A percentile compares a stretch with the other conserved stretches of the same genome.
These are phyloP conservation scores for Apodospora peruviana DNA, from an alignment of 495 filamentous ascomycete species.

Conservation along the genomic window DNA sequence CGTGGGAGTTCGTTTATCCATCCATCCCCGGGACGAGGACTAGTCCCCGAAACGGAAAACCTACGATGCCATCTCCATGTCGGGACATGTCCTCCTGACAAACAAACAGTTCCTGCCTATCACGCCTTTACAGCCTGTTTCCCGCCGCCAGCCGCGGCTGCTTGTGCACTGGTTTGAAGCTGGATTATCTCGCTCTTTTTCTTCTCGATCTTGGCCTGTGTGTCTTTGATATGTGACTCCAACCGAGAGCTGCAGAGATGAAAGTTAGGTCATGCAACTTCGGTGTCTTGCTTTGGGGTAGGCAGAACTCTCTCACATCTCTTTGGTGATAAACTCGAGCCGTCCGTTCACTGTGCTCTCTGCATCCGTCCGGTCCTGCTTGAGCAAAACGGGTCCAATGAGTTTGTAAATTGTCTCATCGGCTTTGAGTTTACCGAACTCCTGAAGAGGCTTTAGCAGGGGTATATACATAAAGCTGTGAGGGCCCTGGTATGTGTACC, in stretches of 20 bases:
- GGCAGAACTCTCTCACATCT: constrained; percentile 61
- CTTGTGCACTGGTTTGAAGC: constrained; percentile 37
- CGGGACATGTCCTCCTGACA: too few relatives aligned
- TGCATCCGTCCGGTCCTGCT: constrained; percentile 87
- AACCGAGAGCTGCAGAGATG: constrained; percentile 60
- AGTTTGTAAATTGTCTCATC: constrained; percentile 91
- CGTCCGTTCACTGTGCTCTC: constrained; percentile 83
- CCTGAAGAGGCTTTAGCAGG: constrained; percentile 36
- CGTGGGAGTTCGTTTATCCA: neutral
- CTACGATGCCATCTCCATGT: too few relatives aligned
- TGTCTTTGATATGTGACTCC: constrained; percentile 72
- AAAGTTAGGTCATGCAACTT: neutral
- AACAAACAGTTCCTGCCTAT: neutral
- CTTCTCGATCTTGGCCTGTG: constrained; percentile 75
- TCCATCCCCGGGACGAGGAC: neutral
- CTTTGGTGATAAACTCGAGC: constrained; percentile 86
- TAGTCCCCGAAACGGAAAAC: too few relatives aligned
- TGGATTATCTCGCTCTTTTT: constrained; percentile 56
- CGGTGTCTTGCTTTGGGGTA: too few relatives aligned
- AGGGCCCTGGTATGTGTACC: constrained; percentile 42
- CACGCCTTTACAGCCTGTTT: constrained; percentile 17
- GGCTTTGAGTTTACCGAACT: constrained; percentile 73
- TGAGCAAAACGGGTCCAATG: constrained; percentile 85
- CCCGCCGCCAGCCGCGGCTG: constrained; percentile 12
- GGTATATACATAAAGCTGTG: neutral